phyloP scores from a whole-genome alignment of 305 asterid species.

The Fraxinus xanthoxyloides region DNA sequence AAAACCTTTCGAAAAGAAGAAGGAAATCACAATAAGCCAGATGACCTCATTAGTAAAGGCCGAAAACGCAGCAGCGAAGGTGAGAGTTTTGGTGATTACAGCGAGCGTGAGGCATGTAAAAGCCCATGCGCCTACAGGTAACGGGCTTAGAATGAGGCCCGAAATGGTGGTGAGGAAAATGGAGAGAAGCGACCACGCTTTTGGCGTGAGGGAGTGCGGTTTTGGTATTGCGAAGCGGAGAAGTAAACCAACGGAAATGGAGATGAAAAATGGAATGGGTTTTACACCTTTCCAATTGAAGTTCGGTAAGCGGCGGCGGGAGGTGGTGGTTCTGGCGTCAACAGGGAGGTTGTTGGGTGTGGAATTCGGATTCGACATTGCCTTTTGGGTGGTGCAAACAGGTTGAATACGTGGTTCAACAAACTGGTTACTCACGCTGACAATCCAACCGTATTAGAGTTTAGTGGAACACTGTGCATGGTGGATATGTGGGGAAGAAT shows the following conservation, averaged over 20 bases:
- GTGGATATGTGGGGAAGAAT: background rate
- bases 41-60: slow-evolving; percentile 81
- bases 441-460: background rate
- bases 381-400: background rate
- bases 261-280: slow-evolving; percentile 48
- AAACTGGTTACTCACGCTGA: background rate
- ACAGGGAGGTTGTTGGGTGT: background rate
- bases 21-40: slow-evolving; percentile 75
- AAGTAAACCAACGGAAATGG: slow-evolving; percentile 55
- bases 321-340: slow-evolving; percentile 13
- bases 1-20: slow-evolving; percentile 77
- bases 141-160: slow-evolving; percentile 67
- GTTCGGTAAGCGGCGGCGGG: slow-evolving; percentile 14
- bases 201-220: slow-evolving; percentile 43
- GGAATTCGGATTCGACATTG: slow-evolving; percentile 22
- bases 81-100: slow-evolving; percentile 56
- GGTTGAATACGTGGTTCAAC: background rate
- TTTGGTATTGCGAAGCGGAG: slow-evolving; percentile 73
- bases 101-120: slow-evolving; percentile 54
- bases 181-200: slow-evolving; percentile 85
- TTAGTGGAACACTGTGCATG: background rate
- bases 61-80: slow-evolving; percentile 66
- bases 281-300: slow-evolving; percentile 58
- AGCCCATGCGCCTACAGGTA: slow-evolving; percentile 88
- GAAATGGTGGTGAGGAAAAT: slow-evolving; percentile 69